A percentile compares a stretch with the other conserved stretches of the same genome.
These are phyloP conservation scores for Monosporascus sp. DNA, from an alignment of 2,329 filamentous ascomycete species.

Conservation along the genomic window DNA sequence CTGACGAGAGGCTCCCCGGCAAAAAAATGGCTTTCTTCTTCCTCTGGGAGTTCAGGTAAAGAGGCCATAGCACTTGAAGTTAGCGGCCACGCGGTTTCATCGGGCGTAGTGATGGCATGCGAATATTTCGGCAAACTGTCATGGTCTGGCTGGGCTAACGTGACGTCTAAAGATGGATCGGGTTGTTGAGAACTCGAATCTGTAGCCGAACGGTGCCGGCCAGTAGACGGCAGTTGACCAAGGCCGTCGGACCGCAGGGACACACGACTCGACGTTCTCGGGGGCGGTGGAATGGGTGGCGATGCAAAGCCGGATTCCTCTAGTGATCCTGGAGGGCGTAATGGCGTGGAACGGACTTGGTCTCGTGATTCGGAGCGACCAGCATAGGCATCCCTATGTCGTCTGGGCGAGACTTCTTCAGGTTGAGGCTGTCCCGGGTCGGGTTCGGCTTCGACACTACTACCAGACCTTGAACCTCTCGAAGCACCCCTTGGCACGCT, in stretches of 20 bases:
- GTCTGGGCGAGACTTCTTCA: conserved; percentile 19
- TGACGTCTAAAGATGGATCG: conserved; percentile 31
- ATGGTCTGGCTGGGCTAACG: conserved; percentile 6
- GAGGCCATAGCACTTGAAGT: conserved; percentile 32
- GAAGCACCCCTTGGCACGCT: conserved; percentile 19
- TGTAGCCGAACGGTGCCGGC: conserved; percentile 40
- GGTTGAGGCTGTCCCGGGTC: conserved; percentile 5
- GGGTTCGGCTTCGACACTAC: conserved; percentile 1
- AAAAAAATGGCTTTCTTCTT: conserved; percentile 48
- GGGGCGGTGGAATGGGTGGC: conserved; percentile 40
- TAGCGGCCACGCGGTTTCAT: conserved; percentile 42
- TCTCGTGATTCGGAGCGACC: conserved; percentile 46
- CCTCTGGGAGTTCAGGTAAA: conserved; percentile 58
- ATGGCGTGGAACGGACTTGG: conserved; percentile 42
- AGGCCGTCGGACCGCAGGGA: conserved; percentile 40
- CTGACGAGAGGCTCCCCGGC: conserved; percentile 38
- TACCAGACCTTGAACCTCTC: conserved; percentile 13
- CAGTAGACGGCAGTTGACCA: conserved; percentile 30
- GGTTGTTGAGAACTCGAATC: conserved; percentile 42
- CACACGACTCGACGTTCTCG: conserved; percentile 51
- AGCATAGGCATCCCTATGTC: conserved; percentile 30
- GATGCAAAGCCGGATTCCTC: conserved; percentile 31
- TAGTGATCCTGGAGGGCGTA: conserved; percentile 47
- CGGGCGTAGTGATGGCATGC: conserved; percentile 39
- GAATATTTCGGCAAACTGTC: conserved; percentile 17